Base-by-base conservation (phyloP, 2,329 filamentous ascomycete genomes). In the Pseudocercospora crystallina region DNA sequence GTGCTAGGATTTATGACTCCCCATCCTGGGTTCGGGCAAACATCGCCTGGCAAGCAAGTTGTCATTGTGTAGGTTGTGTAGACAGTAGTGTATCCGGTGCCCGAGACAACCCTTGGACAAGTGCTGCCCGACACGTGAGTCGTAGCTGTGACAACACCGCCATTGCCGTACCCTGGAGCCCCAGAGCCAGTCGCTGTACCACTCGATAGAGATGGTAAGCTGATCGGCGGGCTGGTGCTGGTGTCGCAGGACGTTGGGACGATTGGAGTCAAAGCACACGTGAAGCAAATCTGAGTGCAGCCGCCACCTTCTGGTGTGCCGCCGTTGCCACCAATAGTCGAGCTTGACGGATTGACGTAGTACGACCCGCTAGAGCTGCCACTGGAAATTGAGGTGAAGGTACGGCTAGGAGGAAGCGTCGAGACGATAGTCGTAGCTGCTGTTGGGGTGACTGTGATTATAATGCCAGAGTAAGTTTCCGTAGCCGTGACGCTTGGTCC, bases 61-160 rank as follows among this genome's bases (percentile, higher is more conserved):
- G 63, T 68, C 17, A 66, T 54, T 2, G 61, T 66, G n/a, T 61
- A 51, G 1, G 64, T 68, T 8, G 64, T 66, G 45, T 62, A 63
- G 9, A 68, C 34, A 5, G 65, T 68, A 2, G 61, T 67, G 4
- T 65, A 67, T 4, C 63, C 62, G 15, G 57, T 56, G 8, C 57
- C 51, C 12, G 49, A 52, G 31, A 52, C 39, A 14, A 52, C 26
- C n/a, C 33, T 31, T 15, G 50, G 54, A 43, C 53, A 51, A 30
- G 48, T 51, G 30, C 13, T 43, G n/a, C 38, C 34, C 29, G 44
- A 26, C 9, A 41, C 35, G 26, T 32, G 33, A 2, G 45, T 41
- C 10, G 40, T 32, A 14, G 20, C 20, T 7, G 20, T 26, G 20
- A 26, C 20, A 26, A 26, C 7, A 26, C 20, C 20, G 20, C 20